Percentiles rank a stretch among this genome's conserved stretches.
phyloP scores from a whole-genome alignment of 108 stramenopile genomes.

The Nitzschia sp. region DNA sequence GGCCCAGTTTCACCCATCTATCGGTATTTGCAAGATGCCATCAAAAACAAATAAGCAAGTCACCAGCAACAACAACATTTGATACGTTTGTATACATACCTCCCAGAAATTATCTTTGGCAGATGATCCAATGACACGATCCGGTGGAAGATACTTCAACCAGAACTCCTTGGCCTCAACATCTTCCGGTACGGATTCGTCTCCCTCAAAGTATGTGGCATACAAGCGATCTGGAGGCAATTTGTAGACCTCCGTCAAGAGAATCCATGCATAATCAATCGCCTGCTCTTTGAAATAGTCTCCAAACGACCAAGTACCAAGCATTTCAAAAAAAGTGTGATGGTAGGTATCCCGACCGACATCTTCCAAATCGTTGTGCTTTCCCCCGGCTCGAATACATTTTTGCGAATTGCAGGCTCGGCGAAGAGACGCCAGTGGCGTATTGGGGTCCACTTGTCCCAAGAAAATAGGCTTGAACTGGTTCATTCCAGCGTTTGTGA shows the following conservation, averaged over 20 bases:
- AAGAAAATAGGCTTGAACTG: conserved; percentile 99
- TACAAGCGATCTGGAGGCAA: conserved; percentile 85
- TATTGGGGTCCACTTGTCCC: conserved; percentile 84
- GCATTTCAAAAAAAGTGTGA: conserved; percentile 99
- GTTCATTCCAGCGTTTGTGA: conserved; percentile 99
- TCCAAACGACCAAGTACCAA: conserved; percentile 95
- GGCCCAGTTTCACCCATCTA: conserved; percentile 96
- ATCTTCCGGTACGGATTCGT: conserved; percentile 81
- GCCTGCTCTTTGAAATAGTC: conserved; percentile 96
- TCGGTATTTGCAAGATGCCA: too few species aligned
- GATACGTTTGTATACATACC: too few species aligned
- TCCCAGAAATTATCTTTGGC: conserved; percentile 99
- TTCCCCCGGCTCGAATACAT: conserved; percentile 99
- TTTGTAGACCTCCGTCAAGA: conserved; percentile 88
- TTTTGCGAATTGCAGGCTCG: conserved; percentile 96
- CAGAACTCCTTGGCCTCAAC: conserved; percentile 83
- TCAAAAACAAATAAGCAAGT: too few species aligned
- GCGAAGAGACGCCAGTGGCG: conserved; percentile 65
- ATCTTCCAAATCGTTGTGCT: conserved; percentile 99
- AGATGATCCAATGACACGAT: conserved; percentile 84
- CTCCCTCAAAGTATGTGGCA: conserved; percentile 97
- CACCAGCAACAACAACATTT: too few species aligned
- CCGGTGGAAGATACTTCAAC: conserved; percentile 66
- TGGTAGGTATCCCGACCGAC: conserved; percentile 98
- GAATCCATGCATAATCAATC: conserved; percentile 92